Evolutionary conservation across 2,329 filamentous ascomycete species (phyloP).

Genomic region (Pezicula radicicola): DNA sequence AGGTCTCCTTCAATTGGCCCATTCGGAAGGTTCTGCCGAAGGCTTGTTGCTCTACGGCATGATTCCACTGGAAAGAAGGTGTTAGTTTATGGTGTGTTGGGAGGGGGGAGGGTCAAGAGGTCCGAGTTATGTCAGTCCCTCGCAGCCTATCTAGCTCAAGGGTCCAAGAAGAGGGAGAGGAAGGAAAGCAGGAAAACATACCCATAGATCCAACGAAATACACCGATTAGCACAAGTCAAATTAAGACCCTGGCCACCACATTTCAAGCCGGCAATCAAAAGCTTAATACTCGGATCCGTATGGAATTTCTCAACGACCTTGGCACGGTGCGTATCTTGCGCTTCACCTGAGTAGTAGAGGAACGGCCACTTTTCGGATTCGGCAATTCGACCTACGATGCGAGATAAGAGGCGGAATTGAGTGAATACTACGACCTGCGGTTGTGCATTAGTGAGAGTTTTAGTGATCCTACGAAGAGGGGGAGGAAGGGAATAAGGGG

Average conservation of each 20-base stretch:
- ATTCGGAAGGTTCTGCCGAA: slow-evolving; percentile 59
- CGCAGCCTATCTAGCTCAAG: too few species aligned
- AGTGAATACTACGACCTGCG: slow-evolving; percentile 48
- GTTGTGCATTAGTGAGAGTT: too few species aligned
- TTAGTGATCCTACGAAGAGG: too few species aligned
- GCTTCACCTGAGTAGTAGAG: slow-evolving; percentile 44
- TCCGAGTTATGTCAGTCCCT: too few species aligned
- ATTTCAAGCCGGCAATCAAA: slow-evolving; percentile 53
- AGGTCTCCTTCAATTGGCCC: slow-evolving; percentile 58
- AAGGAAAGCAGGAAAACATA: slow-evolving; percentile 42
- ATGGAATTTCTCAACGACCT: slow-evolving; percentile 43
- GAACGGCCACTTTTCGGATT: slow-evolving; percentile 43
- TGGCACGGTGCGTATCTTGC: slow-evolving; percentile 37
- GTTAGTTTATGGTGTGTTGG: slow-evolving; percentile 24
- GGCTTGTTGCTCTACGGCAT: slow-evolving; percentile 55
- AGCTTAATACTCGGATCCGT: slow-evolving; percentile 36
- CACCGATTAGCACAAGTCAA: slow-evolving; percentile 49
- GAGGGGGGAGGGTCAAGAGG: too few species aligned
- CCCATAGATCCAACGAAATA: slow-evolving; percentile 36
- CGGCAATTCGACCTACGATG: slow-evolving; percentile 48
- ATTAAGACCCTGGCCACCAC: slow-evolving; percentile 52
- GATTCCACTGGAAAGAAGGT: slow-evolving; percentile 40
- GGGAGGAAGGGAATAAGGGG: too few species aligned
- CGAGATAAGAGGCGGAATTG: slow-evolving; percentile 53
- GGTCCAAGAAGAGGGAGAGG: too few species aligned